Evolutionary conservation across 192 early-diverging fungal genomes (phyloP).

Genomic region (Chytriomyces confervae): DNA sequence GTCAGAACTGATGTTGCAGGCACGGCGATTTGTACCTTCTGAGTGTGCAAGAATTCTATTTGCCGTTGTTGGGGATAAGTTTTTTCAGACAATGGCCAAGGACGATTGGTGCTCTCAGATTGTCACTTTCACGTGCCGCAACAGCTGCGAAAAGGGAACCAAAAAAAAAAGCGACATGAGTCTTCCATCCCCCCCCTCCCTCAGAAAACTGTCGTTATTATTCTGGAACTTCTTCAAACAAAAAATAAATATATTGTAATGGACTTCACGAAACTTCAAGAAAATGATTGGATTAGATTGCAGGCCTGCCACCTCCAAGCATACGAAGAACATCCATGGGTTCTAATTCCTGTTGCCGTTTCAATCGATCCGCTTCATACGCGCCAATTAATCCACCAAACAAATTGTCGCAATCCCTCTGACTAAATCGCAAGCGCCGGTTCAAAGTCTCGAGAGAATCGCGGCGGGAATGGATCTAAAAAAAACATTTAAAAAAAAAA

Average conservation of each 20-base stretch:
- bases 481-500: not conserved
- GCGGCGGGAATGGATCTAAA: constrained; percentile 9
- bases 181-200: too few relatives aligned
- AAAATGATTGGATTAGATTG: too few relatives aligned
- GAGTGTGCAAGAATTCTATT: not conserved
- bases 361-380: constrained; percentile 13
- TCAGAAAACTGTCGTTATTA: too few relatives aligned
- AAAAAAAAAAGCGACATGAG: too few relatives aligned
- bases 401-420: constrained; percentile 12
- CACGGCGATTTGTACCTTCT: not conserved
- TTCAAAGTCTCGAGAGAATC: not conserved
- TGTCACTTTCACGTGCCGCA: too few relatives aligned
- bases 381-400: constrained; percentile 18
- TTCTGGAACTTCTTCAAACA: too few relatives aligned
- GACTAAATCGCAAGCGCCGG: constrained; percentile 2
- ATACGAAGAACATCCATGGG: constrained; percentile 29
- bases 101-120: too few relatives aligned
- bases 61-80: too few relatives aligned
- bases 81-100: too few relatives aligned
- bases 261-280: too few relatives aligned
- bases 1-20: not conserved
- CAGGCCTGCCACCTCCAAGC: constrained; percentile 9
- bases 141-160: too few relatives aligned
- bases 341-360: constrained; percentile 7
- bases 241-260: too few relatives aligned